Evolutionary conservation across 768 basidiomycete species (phyloP).

Genomic region (Psilocybe subaeruginosa): DNA sequence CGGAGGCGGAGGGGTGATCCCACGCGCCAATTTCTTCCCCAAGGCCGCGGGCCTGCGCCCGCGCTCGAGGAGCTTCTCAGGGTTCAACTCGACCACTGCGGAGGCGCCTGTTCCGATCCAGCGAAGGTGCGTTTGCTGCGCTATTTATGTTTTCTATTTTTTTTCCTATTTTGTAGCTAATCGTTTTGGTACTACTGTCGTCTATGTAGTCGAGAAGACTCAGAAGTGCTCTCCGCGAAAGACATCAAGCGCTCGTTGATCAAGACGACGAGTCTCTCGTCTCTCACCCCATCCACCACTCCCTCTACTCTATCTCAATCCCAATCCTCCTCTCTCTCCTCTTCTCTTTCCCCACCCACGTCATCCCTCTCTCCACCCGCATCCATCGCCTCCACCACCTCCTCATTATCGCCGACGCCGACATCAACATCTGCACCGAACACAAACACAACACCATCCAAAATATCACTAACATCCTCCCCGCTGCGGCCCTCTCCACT

Average conservation of each 20-base stretch:
- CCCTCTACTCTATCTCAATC: neutral
- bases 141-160: neutral
- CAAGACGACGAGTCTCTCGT: neutral
- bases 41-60: slow-evolving; percentile 56
- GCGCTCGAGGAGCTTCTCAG: slow-evolving; percentile 78
- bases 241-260: slow-evolving; percentile 13
- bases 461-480: slow-evolving; percentile 23
- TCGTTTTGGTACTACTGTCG: neutral
- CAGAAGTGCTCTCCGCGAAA: neutral
- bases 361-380: slow-evolving; percentile 1
- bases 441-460: neutral
- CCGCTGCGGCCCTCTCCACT: slow-evolving; percentile 43
- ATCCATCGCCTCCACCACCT: slow-evolving; percentile 21
- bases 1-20: slow-evolving; percentile 35
- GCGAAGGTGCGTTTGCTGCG: slow-evolving; percentile 29
- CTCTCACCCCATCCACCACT: too few relatives aligned
- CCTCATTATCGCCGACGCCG: neutral
- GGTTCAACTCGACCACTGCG: slow-evolving; percentile 46
- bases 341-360: slow-evolving; percentile 19
- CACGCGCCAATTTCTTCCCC: slow-evolving; percentile 68
- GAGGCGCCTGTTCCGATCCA: slow-evolving; percentile 33
- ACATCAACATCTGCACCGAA: too few relatives aligned
- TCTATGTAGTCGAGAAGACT: slow-evolving; percentile 3
- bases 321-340: slow-evolving; percentile 6
- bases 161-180: slow-evolving; percentile 1